Conservation (phyloP, 768 basidiomycete genomes). For the Cubamyces lactineus region DNA sequence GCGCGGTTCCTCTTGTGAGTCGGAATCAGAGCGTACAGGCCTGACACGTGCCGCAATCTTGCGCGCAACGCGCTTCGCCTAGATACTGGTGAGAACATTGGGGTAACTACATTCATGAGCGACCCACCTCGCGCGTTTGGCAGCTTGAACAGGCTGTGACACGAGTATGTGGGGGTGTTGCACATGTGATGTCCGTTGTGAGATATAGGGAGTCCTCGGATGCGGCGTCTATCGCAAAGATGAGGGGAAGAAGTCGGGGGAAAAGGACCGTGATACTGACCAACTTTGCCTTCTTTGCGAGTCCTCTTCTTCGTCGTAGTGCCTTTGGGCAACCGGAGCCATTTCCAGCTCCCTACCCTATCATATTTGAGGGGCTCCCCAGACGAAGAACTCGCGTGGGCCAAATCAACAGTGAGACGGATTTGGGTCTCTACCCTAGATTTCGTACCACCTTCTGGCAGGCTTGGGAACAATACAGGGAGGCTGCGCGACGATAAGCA, state of each 20-base stretch:
- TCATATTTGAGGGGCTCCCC: slow-evolving; percentile 69
- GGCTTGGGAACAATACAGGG: slow-evolving; percentile 80
- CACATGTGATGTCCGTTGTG: slow-evolving; percentile 75
- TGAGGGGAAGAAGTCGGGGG: slow-evolving; percentile 21
- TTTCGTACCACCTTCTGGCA: slow-evolving; percentile 83
- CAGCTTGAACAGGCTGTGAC: slow-evolving; percentile 89
- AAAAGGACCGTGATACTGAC: slow-evolving; percentile 42
- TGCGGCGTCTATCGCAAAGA: slow-evolving; percentile 55
- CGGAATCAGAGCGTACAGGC: slow-evolving; percentile 76
- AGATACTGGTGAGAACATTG: slow-evolving; percentile 19
- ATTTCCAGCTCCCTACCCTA: slow-evolving; percentile 88
- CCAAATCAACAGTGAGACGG: slow-evolving; percentile 79
- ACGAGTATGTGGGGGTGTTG: slow-evolving; percentile 73
- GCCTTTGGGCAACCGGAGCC: slow-evolving; percentile 78
- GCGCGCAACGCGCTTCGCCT: slow-evolving; percentile 89
- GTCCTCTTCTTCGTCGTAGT: slow-evolving; percentile 85
- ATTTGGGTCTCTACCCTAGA: slow-evolving; percentile 96
- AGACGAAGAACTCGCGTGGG: slow-evolving; percentile 62
- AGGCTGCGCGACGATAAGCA: slow-evolving; percentile 49
- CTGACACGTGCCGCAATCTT: slow-evolving; percentile 85
- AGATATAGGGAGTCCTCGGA: slow-evolving; percentile 74
- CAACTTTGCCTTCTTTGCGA: slow-evolving; percentile 82
- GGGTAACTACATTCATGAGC: slow-evolving; percentile 6
- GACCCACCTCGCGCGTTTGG: slow-evolving; percentile 77
- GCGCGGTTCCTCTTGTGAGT: slow-evolving; percentile 58